Percentiles rank a stretch among this genome's conserved stretches.
Evolutionary conservation across 768 basidiomycete genomes (phyloP).

Genomic region (Boletus edulis): DNA sequence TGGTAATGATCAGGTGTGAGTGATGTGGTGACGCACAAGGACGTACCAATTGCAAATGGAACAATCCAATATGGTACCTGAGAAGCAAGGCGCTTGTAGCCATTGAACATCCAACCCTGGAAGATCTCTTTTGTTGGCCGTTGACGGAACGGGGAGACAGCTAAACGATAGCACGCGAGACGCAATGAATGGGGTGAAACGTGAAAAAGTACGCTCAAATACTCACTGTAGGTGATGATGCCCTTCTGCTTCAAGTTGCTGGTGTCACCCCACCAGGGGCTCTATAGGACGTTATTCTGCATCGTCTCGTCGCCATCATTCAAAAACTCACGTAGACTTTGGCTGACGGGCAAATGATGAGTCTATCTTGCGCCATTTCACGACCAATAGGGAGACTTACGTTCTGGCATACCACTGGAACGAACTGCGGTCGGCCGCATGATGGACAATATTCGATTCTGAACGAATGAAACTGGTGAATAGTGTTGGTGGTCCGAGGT

Average conservation of each 20-base stretch:
- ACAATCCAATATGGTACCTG: constrained; percentile 78
- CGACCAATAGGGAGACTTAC: constrained; percentile 43
- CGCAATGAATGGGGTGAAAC: neutral
- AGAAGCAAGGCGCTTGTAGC: constrained; percentile 69
- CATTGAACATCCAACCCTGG: constrained; percentile 81
- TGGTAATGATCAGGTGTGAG: constrained; percentile 28
- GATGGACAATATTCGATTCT: constrained; percentile 14
- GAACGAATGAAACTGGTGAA: too few relatives aligned
- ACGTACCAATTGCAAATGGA: constrained; percentile 77
- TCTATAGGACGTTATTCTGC: constrained; percentile 42
- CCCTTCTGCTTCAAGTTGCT: constrained; percentile 71
- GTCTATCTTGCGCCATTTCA: neutral
- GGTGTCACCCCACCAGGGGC: constrained; percentile 88
- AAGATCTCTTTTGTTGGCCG: constrained; percentile 70
- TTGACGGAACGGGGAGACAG: constrained; percentile 79
- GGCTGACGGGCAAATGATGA: constrained; percentile 39
- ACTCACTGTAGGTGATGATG: constrained; percentile 78
- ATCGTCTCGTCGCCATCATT: neutral
- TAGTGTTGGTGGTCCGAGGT: constrained; percentile 20
- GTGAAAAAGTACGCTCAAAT: neutral
- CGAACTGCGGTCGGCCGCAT: constrained; percentile 55
- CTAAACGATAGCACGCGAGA: constrained; percentile 37
- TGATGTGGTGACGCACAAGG: neutral
- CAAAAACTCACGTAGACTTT: constrained; percentile 72
- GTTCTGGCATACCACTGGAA: constrained; percentile 78